Conservation (phyloP, 805 yeast species). For the Wickerhamiella occidentalis region DNA sequence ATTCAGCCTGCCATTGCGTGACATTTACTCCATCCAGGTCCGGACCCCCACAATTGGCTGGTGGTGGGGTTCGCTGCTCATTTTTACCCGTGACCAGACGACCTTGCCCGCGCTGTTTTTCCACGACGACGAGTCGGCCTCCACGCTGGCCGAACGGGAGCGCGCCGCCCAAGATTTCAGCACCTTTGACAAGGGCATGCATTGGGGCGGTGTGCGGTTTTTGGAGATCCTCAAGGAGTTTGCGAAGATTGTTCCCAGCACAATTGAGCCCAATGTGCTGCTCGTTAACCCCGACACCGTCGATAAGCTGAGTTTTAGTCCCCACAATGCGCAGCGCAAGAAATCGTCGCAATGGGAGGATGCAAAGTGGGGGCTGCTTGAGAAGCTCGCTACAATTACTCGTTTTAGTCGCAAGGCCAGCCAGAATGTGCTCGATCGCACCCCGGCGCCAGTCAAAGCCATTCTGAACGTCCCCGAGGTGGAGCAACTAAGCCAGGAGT, state of each 20-base stretch:
- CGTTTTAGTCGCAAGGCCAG: slow-evolving; percentile 50
- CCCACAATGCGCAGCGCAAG: slow-evolving; percentile 31
- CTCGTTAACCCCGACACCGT: slow-evolving; percentile 67
- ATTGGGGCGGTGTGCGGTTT: slow-evolving; percentile 90
- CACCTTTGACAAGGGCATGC: slow-evolving; percentile 46
- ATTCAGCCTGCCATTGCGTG: slow-evolving; percentile 48
- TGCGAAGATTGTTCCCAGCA: slow-evolving; percentile 54
- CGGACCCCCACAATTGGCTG: slow-evolving; percentile 75
- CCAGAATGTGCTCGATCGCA: slow-evolving; percentile 43
- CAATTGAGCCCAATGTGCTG: slow-evolving; percentile 58
- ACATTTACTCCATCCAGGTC: slow-evolving; percentile 66
- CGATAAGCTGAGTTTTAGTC: slow-evolving; percentile 50
- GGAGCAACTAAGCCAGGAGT: slow-evolving; percentile 68
- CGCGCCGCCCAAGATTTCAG: slow-evolving; percentile 54
- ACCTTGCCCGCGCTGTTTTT: slow-evolving; percentile 77
- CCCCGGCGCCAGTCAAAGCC: slow-evolving; percentile 46
- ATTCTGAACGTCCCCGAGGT: slow-evolving; percentile 70
- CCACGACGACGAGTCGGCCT: slow-evolving; percentile 79
- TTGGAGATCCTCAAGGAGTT: slow-evolving; percentile 40
- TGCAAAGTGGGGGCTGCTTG: slow-evolving; percentile 80
- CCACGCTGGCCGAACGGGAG: slow-evolving; percentile 52
- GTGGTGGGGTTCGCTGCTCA: slow-evolving; percentile 82
- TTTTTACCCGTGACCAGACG: slow-evolving; percentile 50
- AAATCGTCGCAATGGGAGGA: slow-evolving; percentile 33
- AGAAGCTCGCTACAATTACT: slow-evolving; percentile 70